Base-by-base conservation (phyloP, 2,329 filamentous ascomycete genomes). In the Capronia coronata region DNA sequence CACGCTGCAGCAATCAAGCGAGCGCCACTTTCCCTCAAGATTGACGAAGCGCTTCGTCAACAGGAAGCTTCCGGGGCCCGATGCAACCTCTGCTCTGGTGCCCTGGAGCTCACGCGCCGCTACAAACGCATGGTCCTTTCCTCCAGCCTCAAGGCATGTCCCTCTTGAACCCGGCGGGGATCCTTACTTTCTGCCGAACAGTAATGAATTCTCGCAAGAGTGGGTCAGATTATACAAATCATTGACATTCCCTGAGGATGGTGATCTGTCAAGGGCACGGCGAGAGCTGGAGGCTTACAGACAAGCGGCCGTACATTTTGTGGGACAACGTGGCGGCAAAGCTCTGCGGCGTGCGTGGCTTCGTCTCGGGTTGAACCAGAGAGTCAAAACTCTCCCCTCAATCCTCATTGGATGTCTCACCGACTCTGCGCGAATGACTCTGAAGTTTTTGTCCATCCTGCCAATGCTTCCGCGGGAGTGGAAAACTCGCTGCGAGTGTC, bases 251-350 rank as follows among this genome's bases (percentile, higher is more conserved):
- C 94, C 97, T 61, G 89, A 96, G 34, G 91, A 91, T 56, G 90
- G 96, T 45, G 91, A 97, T 67, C 85, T 48, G 3, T 16, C 13
- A 21, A 41, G 19, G 90, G 45, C 78, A 95, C 47, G 91, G 96
- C 69, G 96, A 96, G 70, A 96, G 96, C 79, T 96, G 95, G 71
- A 91, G 89, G 55, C 88, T 95, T 10, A 91, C 89, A 0, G 90
- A 96, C 69, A 96, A 96, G 68, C 75, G 96, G 13, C 91, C 95
- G 63, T 89, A 89, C 2, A 79, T 96, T 51, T 54, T 29, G 43
- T 54, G 22, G 41, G 41, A 8, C 23, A 43, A 29, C 35, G 29
- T 14, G 37, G 25, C 38, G 21, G 40, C 19, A 27, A 51, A 32
- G 35, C 35, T 16, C 32, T 54, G n/a, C 52, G 37, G 22, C 30